Evolutionary conservation across 495 filamentous ascomycete species (phyloP).

Genomic region (Aspergillus biplanus): DNA sequence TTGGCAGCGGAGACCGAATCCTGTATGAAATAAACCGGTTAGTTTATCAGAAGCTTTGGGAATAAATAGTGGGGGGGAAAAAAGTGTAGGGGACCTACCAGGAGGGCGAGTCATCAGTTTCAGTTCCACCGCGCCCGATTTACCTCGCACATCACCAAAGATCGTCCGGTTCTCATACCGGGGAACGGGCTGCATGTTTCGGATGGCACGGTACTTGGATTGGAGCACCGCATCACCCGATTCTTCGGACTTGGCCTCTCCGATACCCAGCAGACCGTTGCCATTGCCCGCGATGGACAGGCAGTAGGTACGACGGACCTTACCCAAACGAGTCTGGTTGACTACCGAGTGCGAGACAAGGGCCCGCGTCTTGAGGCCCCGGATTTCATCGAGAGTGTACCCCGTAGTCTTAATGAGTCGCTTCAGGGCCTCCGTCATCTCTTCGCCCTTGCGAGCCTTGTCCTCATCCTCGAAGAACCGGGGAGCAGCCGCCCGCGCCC

Average conservation of each 20-base stretch:
- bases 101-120: conserved; percentile 81
- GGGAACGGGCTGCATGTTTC: conserved; percentile 83
- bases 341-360: conserved; percentile 73
- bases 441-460: conserved; percentile 30
- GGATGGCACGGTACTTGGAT: conserved; percentile 74
- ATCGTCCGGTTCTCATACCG: conserved; percentile 92
- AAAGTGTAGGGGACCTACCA: conserved; percentile 58
- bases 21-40: conserved; percentile 43
- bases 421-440: conserved; percentile 56
- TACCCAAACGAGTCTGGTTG: conserved; percentile 97
- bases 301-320: conserved; percentile 71
- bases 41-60: conserved; percentile 20
- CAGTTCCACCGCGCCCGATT: conserved; percentile 82
- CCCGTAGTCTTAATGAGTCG: conserved; percentile 72
- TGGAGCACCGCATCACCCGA: conserved; percentile 61
- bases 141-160: conserved; percentile 80
- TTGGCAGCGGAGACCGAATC: conserved; percentile 90
- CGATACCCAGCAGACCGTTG: conserved; percentile 83
- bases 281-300: conserved; percentile 82
- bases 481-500: conserved; percentile 2
- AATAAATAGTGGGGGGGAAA: background rate
- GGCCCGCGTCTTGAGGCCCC: conserved; percentile 58
- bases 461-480: conserved; percentile 14
- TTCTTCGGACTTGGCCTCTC: conserved; percentile 86
- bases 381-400: conserved; percentile 60